Percentiles rank a stretch among this genome's conserved stretches.
phyloP scores from a whole-genome alignment of 2,329 filamentous ascomycete species.

The Fusarium dlaminii region DNA sequence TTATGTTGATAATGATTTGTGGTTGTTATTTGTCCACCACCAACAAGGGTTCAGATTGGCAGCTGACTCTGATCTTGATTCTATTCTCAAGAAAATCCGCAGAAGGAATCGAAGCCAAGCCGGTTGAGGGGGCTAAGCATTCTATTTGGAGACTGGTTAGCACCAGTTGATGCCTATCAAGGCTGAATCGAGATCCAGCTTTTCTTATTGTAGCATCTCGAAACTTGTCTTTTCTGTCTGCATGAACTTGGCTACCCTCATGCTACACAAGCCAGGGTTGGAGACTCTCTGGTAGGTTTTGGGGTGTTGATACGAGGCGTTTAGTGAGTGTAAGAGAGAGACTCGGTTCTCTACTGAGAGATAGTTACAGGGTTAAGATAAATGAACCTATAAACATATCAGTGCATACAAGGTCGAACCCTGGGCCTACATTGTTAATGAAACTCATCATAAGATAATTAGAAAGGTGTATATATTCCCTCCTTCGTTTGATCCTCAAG shows the following conservation, averaged over 20 bases:
- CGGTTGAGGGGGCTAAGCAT: slow-evolving; percentile 7
- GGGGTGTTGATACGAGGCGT: neutral
- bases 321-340: neutral
- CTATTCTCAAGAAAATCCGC: neutral
- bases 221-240: slow-evolving; percentile 10
- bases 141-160: neutral
- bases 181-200: slow-evolving; percentile 27
- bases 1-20: slow-evolving; percentile 6
- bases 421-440: too few relatives aligned
- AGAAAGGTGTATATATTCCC: neutral
- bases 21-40: slow-evolving; percentile 6
- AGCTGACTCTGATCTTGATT: neutral
- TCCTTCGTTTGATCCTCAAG: neutral
- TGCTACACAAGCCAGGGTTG: slow-evolving; percentile 14
- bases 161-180: neutral
- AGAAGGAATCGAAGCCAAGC: neutral
- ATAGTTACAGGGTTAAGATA: neutral
- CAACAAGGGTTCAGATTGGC: slow-evolving; percentile 6
- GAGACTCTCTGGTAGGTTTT: neutral
- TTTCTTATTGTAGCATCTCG: slow-evolving; percentile 10
- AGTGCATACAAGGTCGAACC: neutral
- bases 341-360: too few relatives aligned
- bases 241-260: slow-evolving; percentile 16
- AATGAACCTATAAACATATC: neutral
- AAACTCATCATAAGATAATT: neutral